Evolutionary conservation across 2,329 filamentous ascomycete genomes (phyloP).

Genomic region (Coleophoma crateriformis): DNA sequence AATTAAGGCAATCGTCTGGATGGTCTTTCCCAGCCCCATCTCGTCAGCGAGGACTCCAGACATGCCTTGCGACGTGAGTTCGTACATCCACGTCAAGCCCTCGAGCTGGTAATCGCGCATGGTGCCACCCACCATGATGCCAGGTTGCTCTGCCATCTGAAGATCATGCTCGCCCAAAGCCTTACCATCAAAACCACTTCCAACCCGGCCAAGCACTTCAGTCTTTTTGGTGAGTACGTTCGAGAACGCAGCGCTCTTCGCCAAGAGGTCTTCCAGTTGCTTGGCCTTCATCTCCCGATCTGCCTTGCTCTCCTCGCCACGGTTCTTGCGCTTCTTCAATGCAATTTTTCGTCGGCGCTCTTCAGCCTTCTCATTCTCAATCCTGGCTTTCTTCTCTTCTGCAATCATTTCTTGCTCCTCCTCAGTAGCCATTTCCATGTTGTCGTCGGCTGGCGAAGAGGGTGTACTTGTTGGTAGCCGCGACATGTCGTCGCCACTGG

Average conservation of each 20-base stretch:
- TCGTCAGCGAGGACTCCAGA: constrained; percentile 58
- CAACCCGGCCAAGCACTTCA: constrained; percentile 55
- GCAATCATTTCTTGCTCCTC: constrained; percentile 22
- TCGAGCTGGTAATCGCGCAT: constrained; percentile 96
- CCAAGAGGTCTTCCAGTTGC: constrained; percentile 53
- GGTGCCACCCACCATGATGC: constrained; percentile 75
- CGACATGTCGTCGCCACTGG: constrained; percentile 4
- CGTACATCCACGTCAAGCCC: constrained; percentile 87
- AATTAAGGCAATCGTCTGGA: constrained; percentile 45
- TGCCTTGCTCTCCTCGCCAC: constrained; percentile 38
- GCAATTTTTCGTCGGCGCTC: constrained; percentile 20
- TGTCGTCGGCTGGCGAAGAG: constrained; percentile 17
- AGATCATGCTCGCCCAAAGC: constrained; percentile 60
- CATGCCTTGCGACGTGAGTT: constrained; percentile 55
- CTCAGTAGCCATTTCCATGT: constrained; percentile 14
- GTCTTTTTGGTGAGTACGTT: constrained; percentile 61
- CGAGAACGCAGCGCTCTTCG: constrained; percentile 54
- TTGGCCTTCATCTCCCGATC: constrained; percentile 53
- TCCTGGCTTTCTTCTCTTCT: constrained; percentile 40
- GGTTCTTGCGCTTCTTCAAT: constrained; percentile 40
- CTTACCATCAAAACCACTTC: constrained; percentile 54
- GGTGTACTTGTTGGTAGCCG: constrained; percentile 15
- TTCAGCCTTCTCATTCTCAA: constrained; percentile 42
- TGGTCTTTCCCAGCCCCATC: constrained; percentile 56
- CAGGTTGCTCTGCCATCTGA: constrained; percentile 78